phyloP scores from a whole-genome alignment of 768 basidiomycete species.

The Russula vinacea region DNA sequence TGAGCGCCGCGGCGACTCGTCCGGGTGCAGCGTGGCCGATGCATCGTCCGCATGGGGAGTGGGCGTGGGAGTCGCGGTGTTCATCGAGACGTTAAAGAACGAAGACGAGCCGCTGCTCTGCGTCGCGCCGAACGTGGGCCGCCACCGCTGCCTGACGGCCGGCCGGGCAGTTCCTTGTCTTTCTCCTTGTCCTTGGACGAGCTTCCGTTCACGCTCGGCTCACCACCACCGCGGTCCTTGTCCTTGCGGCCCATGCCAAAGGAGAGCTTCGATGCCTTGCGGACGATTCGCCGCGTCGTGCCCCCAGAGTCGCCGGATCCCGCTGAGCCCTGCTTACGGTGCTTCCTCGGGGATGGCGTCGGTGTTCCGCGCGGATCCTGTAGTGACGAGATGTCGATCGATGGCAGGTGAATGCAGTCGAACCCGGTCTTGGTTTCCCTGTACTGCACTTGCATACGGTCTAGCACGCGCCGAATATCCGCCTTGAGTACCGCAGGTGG shows the following conservation, averaged over 20 bases:
- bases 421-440: conserved; percentile 87
- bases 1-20: conserved; percentile 37
- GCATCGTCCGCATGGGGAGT: conserved; percentile 37
- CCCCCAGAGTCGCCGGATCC: conserved; percentile 52
- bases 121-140: conserved; percentile 48
- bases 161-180: conserved; percentile 47
- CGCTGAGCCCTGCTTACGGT: conserved; percentile 46
- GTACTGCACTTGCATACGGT: conserved; percentile 94
- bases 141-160: conserved; percentile 46
- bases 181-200: conserved; percentile 29
- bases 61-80: conserved; percentile 40
- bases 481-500: conserved; percentile 71
- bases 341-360: conserved; percentile 37
- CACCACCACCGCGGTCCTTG: conserved; percentile 36
- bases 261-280: conserved; percentile 76
- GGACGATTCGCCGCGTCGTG: conserved; percentile 55
- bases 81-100: conserved; percentile 77
- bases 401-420: conserved; percentile 94
- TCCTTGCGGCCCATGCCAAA: conserved; percentile 64
- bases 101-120: conserved; percentile 78
- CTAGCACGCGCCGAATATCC: conserved; percentile 83
- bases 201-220: conserved; percentile 28
- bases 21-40: conserved; percentile 32
- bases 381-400: conserved; percentile 84
- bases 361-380: conserved; percentile 36